A percentile compares a stretch with the other conserved stretches of the same genome.
These are phyloP conservation scores for Dactylellina cionopaga DNA, from an alignment of 2,329 filamentous ascomycete genomes.

Conservation along the genomic window DNA sequence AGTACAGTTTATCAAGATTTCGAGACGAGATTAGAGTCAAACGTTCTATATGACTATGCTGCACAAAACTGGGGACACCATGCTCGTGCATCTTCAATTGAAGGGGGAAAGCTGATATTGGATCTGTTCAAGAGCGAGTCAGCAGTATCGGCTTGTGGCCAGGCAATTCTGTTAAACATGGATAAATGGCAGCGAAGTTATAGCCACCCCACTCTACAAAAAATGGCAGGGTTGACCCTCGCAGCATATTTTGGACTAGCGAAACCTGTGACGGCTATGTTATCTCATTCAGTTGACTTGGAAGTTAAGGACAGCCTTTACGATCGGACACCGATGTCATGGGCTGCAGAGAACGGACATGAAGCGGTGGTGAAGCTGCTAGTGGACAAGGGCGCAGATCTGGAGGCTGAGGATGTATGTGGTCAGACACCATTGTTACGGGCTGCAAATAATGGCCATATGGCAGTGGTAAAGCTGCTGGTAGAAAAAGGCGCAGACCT, in stretches of 20 bases:
- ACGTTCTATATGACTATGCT: background rate
- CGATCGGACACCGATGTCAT: background rate
- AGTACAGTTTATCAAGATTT: too few species aligned
- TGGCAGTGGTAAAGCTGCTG: too few species aligned
- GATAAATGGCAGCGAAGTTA: background rate
- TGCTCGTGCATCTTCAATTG: background rate
- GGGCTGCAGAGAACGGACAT: background rate
- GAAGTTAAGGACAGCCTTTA: background rate
- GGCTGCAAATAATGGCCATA: too few species aligned
- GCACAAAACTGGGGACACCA: slow-evolving; percentile 6
- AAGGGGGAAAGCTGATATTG: background rate
- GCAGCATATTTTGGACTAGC: background rate
- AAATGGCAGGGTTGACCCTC: background rate
- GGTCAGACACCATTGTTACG: too few species aligned
- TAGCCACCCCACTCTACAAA: too few species aligned
- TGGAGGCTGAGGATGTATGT: too few species aligned
- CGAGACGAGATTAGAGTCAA: background rate
- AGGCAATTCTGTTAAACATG: background rate
- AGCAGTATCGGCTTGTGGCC: background rate
- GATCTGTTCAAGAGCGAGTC: background rate
- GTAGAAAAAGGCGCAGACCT: background rate
- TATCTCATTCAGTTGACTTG: background rate
- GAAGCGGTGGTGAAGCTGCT: too few species aligned
- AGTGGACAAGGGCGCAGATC: too few species aligned
- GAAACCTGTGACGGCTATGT: background rate